These are phyloP conservation scores for Phytopythium chamaehyphon DNA, from an alignment of 352 stramenopile species.

Conservation along the genomic window DNA sequence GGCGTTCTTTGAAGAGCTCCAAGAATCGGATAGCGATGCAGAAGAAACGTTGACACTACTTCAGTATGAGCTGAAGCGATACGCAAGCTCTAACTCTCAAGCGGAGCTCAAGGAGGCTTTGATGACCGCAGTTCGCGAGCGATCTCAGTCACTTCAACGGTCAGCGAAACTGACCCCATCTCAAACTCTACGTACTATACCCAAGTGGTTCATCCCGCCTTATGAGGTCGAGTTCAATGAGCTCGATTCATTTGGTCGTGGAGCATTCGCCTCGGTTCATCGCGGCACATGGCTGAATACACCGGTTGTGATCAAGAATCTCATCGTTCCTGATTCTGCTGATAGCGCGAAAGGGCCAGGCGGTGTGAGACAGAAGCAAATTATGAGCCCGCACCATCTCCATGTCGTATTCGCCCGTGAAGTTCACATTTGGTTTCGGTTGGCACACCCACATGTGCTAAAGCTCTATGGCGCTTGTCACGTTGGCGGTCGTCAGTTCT, in stretches of 20 bases:
- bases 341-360: background rate
- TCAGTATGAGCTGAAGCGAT: conserved; percentile 23
- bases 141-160: conserved; percentile 7
- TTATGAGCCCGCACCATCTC: conserved; percentile 4
- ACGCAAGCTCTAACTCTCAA: conserved; percentile 16
- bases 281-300: conserved; percentile 26
- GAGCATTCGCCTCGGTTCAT: conserved; percentile 28
- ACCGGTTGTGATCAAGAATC: conserved; percentile 29
- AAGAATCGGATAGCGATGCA: conserved; percentile 10
- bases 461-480: conserved; percentile 30
- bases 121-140: conserved; percentile 9
- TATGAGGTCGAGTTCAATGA: conserved; percentile 30
- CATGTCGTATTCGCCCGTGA: conserved; percentile 21
- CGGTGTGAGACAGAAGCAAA: background rate
- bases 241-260: conserved; percentile 16
- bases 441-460: conserved; percentile 28
- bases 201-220: conserved; percentile 31
- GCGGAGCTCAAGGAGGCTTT: conserved; percentile 17
- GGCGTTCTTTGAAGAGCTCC: conserved; percentile 14
- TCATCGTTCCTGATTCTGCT: conserved; percentile 2
- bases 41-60: conserved; percentile 25
- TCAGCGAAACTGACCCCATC: background rate
- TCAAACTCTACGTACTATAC: conserved; percentile 8
- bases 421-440: conserved; percentile 24
- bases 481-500: conserved; percentile 29